These are phyloP conservation scores for Chloranthus sessilifolius DNA, from an alignment of 164 flowering plant genomes.

Conservation along the genomic window DNA sequence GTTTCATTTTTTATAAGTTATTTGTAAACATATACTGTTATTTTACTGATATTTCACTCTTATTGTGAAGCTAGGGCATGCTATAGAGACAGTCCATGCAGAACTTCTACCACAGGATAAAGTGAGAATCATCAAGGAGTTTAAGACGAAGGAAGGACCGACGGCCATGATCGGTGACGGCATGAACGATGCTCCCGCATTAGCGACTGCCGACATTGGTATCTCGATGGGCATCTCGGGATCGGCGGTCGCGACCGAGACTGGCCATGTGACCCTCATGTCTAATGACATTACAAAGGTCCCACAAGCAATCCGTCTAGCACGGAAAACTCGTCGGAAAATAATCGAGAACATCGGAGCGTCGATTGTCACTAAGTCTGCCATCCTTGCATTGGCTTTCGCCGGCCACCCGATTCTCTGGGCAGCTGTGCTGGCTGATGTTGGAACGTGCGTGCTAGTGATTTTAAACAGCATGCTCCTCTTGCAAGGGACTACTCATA, in stretches of 20 bases:
- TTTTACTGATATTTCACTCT: too few relatives aligned
- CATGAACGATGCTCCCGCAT: conserved; percentile 87
- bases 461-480: conserved; percentile 84
- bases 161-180: conserved; percentile 95
- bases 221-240: conserved; percentile 96
- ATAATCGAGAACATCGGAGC: conserved; percentile 56
- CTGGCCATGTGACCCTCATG: conserved; percentile 81
- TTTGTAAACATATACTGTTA: too few relatives aligned
- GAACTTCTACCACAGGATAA: conserved; percentile 91
- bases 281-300: conserved; percentile 76
- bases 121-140: conserved; percentile 44
- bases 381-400: conserved; percentile 57
- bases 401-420: conserved; percentile 85
- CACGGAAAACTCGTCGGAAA: conserved; percentile 41
- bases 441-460: conserved; percentile 82
- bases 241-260: conserved; percentile 83
- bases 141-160: conserved; percentile 43
- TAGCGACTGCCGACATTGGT: conserved; percentile 85
- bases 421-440: conserved; percentile 90
- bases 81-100: conserved; percentile 59
- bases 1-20: too few relatives aligned
- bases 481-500: conserved; percentile 25
- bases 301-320: conserved; percentile 53
- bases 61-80: conserved; percentile 67
- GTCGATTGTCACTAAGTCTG: conserved; percentile 58